Percentiles rank a stretch among this genome's conserved stretches.
These are phyloP conservation scores for Aspergillus bertholletiae DNA, from an alignment of 495 filamentous ascomycete species.

Conservation along the genomic window DNA sequence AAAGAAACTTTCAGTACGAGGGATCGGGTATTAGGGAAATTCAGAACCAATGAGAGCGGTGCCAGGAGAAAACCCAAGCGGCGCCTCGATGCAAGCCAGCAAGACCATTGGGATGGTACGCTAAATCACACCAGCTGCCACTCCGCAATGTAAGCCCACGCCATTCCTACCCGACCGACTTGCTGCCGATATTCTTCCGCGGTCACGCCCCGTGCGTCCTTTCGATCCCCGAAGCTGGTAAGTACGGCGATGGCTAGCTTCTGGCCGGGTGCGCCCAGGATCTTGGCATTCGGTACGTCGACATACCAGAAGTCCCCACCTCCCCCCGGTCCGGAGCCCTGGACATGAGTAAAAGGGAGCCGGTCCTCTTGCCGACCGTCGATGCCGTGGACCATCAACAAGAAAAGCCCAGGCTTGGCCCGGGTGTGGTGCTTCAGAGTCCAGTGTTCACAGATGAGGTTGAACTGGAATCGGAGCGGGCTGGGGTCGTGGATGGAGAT, in stretches of 20 bases:
- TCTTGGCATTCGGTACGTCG: constrained; percentile 58
- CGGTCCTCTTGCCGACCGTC: constrained; percentile 66
- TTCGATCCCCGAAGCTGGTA: constrained; percentile 54
- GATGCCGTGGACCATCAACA: constrained; percentile 60
- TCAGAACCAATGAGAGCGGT: not conserved
- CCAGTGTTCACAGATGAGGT: constrained; percentile 77
- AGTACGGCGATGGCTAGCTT: constrained; percentile 59
- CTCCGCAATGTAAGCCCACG: constrained; percentile 56
- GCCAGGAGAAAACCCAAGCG: not conserved
- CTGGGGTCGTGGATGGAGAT: constrained; percentile 52
- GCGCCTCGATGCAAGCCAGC: not conserved
- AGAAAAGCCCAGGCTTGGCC: constrained; percentile 60
- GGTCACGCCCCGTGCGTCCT: constrained; percentile 65
- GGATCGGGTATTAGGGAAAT: not conserved
- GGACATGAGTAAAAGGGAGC: constrained; percentile 50
- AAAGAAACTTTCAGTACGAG: not conserved
- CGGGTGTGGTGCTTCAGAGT: constrained; percentile 58
- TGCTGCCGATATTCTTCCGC: constrained; percentile 59
- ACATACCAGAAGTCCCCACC: constrained; percentile 72
- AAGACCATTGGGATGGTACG: not conserved
- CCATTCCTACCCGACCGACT: constrained; percentile 58
- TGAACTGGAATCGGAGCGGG: constrained; percentile 72
- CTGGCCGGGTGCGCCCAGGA: constrained; percentile 68
- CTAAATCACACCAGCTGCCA: constrained; percentile 61
- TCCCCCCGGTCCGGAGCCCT: constrained; percentile 43